A percentile compares a stretch with the other conserved stretches of the same genome.
phyloP scores from a whole-genome alignment of 164 flowering plant genomes.

The Vitis rupestris region DNA sequence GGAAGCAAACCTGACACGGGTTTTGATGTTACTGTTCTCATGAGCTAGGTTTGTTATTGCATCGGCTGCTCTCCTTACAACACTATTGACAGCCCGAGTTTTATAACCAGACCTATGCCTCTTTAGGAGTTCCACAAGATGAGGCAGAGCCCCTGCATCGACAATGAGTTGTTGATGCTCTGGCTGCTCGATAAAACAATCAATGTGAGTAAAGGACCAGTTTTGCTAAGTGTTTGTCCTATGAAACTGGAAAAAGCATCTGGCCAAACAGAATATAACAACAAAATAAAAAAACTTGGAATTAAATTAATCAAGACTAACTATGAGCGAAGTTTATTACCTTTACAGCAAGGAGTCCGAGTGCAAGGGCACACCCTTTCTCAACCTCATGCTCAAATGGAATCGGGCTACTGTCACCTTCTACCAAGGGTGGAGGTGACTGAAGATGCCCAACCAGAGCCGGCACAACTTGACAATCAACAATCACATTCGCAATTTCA shows the following conservation, averaged over 20 bases:
- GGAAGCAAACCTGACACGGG: slow-evolving; percentile 62
- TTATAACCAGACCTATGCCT: slow-evolving; percentile 33
- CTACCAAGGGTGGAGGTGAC: slow-evolving; percentile 20
- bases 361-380: slow-evolving; percentile 47
- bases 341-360: slow-evolving; percentile 54
- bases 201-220: neutral
- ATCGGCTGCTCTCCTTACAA: slow-evolving; percentile 83
- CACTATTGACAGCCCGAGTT: slow-evolving; percentile 58
- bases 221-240: too few species aligned
- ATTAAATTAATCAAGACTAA: neutral
- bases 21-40: slow-evolving; percentile 73
- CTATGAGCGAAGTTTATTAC: slow-evolving; percentile 15
- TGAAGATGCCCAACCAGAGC: slow-evolving; percentile 41
- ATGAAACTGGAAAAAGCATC: neutral
- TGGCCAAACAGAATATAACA: neutral
- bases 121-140: slow-evolving; percentile 64
- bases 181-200: slow-evolving; percentile 45
- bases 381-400: slow-evolving; percentile 44
- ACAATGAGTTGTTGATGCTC: slow-evolving; percentile 83
- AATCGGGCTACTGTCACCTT: slow-evolving; percentile 11
- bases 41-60: slow-evolving; percentile 88
- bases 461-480: slow-evolving; percentile 48
- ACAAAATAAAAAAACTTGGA: neutral
- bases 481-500: slow-evolving; percentile 39
- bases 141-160: slow-evolving; percentile 80